phyloP scores from a whole-genome alignment of 805 yeast genomes.

The Starmerella vitae region DNA sequence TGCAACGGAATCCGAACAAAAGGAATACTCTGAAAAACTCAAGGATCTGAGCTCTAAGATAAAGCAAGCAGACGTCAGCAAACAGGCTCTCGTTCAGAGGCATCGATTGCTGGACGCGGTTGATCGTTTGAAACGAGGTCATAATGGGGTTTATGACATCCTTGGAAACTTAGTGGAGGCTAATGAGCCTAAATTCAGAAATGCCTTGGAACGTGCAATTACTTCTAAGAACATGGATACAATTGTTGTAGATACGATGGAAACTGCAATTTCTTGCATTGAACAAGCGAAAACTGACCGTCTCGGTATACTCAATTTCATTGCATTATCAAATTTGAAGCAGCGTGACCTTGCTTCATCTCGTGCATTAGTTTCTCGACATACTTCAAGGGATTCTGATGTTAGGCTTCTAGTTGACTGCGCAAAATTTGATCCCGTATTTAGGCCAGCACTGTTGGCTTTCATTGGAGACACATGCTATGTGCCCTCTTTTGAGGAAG shows the following conservation, averaged over 20 bases:
- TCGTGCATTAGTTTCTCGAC: slow-evolving; percentile 21
- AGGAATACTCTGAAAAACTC: slow-evolving; percentile 33
- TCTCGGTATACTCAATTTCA: slow-evolving; percentile 71
- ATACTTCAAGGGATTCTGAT: slow-evolving; percentile 27
- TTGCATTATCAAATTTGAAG: slow-evolving; percentile 70
- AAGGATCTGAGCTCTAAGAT: slow-evolving; percentile 46
- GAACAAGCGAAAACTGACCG: slow-evolving; percentile 71
- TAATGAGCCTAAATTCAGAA: slow-evolving; percentile 23
- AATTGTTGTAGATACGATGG: slow-evolving; percentile 60
- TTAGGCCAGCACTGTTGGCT: slow-evolving; percentile 67
- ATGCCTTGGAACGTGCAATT: slow-evolving; percentile 35
- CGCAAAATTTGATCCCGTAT: slow-evolving; percentile 49
- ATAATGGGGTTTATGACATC: slow-evolving; percentile 76
- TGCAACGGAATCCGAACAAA: slow-evolving; percentile 20
- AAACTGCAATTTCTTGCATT: slow-evolving; percentile 63
- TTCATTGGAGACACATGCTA: slow-evolving; percentile 69
- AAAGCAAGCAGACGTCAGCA: slow-evolving; percentile 61
- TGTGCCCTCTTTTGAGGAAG: slow-evolving; percentile 56
- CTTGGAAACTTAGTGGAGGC: slow-evolving; percentile 73
- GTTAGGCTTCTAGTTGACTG: slow-evolving; percentile 65
- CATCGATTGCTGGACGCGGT: slow-evolving; percentile 60
- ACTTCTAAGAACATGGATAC: slow-evolving; percentile 66
- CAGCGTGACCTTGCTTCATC: slow-evolving; percentile 33
- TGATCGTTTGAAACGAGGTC: slow-evolving; percentile 44
- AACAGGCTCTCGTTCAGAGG: slow-evolving; percentile 63